Base-by-base conservation (phyloP, 805 yeast genomes). In the Kazachstania psychrophila region DNA sequence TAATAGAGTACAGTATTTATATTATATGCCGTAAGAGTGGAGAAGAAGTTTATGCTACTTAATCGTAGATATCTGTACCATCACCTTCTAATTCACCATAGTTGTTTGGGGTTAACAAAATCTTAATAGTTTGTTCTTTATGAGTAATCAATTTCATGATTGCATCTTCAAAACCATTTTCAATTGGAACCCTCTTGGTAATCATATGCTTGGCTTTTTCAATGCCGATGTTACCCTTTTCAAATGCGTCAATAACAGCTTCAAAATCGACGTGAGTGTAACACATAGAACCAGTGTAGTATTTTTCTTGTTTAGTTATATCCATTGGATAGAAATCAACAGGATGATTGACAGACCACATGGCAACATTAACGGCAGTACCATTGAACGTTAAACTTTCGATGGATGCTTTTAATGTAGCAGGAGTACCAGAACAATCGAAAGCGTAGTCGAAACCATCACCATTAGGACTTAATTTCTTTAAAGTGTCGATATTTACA, bases 231-330 rank as follows among this genome's bases (percentile, higher is more conserved):
- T 49, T 43, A 7, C 77, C 75, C 3, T 56, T 46, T 6, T 62
- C 66, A 36, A 77, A 58, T 12, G 80, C 78, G 1, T 56, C 60
- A 19, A 76, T 62, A 3, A 77, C 83, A 33, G 69, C 74, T 50
- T 66, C 72, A 43, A 77, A 77, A 54, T 77, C 85, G 38, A 61
- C 62, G 27, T 66, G 62, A 4, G 73, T 70, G 51, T 77, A 77
- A 45, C 82, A 74, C 70, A 77, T 74, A 1, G 81, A 74, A 2
- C 83, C 84, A 23, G 74, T 67, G 23, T 72, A 62, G 28, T 54
- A 52, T 49, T 73, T 76, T 52, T 77, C 84, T 40, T 68, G 68
- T 45, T 64, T 57, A 2, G 80, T 70, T 12, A 74, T 55, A 46
- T 65, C 68, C 77, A 73, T 75, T 33, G 79, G 80, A 43, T 61